Evolutionary conservation across 2,329 filamentous ascomycete species (phyloP).

Genomic region (Helicocarpus griseus): DNA sequence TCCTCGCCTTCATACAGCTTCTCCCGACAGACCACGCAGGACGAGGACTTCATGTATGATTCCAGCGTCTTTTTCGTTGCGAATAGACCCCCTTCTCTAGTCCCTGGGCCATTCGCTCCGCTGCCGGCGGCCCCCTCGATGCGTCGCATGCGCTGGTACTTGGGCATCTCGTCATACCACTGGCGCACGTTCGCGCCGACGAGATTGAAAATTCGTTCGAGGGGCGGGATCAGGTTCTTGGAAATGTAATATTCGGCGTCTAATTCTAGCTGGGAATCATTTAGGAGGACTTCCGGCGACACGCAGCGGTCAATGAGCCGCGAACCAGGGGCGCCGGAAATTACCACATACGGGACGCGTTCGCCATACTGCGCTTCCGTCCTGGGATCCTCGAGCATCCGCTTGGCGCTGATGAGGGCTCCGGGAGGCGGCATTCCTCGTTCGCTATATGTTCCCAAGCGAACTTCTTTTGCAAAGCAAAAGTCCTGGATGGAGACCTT

Average conservation of each 20-base stretch:
- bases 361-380: conserved; percentile 92
- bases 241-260: conserved; percentile 96
- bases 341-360: conserved; percentile 86
- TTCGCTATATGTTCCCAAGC: conserved; percentile 77
- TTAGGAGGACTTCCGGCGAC: conserved; percentile 70
- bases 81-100: conserved; percentile 15
- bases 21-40: conserved; percentile 65
- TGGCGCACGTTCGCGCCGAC: conserved; percentile 81
- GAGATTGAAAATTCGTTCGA: conserved; percentile 94
- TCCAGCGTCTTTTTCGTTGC: conserved; percentile 67
- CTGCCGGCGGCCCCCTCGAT: conserved; percentile 45
- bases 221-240: conserved; percentile 88
- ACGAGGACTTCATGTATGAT: conserved; percentile 74
- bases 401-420: conserved; percentile 74
- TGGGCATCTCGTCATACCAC: conserved; percentile 98
- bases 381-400: conserved; percentile 77
- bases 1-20: conserved; percentile 40
- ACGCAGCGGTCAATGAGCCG: conserved; percentile 84
- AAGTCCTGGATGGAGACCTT: conserved; percentile 88
- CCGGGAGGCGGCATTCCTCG: conserved; percentile 73
- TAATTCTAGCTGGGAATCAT: conserved; percentile 66
- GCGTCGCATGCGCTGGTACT: conserved; percentile 64
- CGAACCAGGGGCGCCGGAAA: conserved; percentile 77
- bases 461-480: conserved; percentile 88
- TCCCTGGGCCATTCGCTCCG: background rate